phyloP scores from a whole-genome alignment of 140 eudicot genomes.

The Anethum foeniculum region DNA sequence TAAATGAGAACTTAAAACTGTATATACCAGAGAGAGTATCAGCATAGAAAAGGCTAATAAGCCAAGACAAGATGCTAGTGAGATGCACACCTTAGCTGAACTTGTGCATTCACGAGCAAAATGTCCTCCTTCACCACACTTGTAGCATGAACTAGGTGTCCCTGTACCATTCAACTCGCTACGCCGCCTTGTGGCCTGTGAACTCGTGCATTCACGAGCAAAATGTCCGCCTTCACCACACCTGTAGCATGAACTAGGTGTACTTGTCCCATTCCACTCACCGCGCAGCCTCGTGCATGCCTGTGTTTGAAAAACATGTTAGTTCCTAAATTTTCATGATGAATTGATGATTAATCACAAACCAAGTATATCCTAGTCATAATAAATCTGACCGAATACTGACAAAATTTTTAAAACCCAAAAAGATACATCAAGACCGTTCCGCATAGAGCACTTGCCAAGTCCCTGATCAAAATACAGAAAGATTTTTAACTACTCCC shows the following conservation, averaged over 20 bases:
- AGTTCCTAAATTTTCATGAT: not conserved
- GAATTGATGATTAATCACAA: not conserved
- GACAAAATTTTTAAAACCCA: not conserved
- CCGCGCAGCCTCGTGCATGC: constrained; percentile 49
- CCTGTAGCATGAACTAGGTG: constrained; percentile 54
- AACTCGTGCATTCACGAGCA: constrained; percentile 39
- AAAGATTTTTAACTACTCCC: not conserved
- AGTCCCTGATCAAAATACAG: not conserved
- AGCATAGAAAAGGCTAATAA: not conserved
- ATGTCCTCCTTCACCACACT: constrained; percentile 66
- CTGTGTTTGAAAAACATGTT: constrained; percentile 29
- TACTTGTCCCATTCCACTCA: constrained; percentile 37
- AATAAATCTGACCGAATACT: not conserved
- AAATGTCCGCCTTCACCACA: constrained; percentile 65
- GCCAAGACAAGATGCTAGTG: not conserved
- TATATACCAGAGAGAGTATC: not conserved
- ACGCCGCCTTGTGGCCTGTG: constrained; percentile 50
- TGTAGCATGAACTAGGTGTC: constrained; percentile 54
- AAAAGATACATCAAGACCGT: not conserved
- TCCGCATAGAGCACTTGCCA: not conserved
- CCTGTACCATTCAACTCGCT: constrained; percentile 41
- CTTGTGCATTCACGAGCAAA: constrained; percentile 77
- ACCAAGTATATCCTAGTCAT: not conserved
- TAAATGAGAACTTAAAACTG: not conserved
- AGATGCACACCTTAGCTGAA: constrained; percentile 31